These are phyloP conservation scores for Sporothrix variecibatus DNA, from an alignment of 2,329 filamentous ascomycete species.

Conservation along the genomic window DNA sequence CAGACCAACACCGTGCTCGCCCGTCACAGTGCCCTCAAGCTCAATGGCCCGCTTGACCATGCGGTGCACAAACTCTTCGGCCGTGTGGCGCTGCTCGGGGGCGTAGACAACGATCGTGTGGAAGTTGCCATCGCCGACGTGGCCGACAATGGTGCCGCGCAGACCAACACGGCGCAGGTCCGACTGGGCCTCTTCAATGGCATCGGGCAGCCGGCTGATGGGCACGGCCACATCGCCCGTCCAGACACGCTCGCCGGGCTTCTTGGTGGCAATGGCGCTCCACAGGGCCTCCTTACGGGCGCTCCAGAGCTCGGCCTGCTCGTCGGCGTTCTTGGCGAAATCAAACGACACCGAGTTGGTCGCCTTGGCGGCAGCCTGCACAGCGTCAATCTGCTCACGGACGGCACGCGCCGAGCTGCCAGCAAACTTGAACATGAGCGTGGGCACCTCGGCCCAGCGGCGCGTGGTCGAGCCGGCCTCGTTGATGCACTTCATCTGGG, in stretches of 20 bases:
- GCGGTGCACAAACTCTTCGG: slow-evolving; percentile 71
- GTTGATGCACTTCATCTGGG: slow-evolving; percentile 77
- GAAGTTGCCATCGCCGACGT: slow-evolving; percentile 71
- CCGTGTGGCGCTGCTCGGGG: slow-evolving; percentile 65
- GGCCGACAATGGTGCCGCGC: slow-evolving; percentile 70
- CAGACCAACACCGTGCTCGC: slow-evolving; percentile 80
- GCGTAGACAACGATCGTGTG: slow-evolving; percentile 63
- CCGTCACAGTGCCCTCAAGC: slow-evolving; percentile 82
- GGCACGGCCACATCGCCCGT: slow-evolving; percentile 86
- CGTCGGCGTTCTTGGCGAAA: slow-evolving; percentile 67
- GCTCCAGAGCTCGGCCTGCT: slow-evolving; percentile 78
- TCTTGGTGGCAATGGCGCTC: slow-evolving; percentile 71
- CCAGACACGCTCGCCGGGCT: slow-evolving; percentile 72
- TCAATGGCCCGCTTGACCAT: slow-evolving; percentile 87
- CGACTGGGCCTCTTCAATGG: slow-evolving; percentile 76
- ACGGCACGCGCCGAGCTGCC: slow-evolving; percentile 66
- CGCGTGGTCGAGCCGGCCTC: slow-evolving; percentile 65
- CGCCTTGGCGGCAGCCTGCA: slow-evolving; percentile 62
- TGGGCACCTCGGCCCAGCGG: slow-evolving; percentile 71
- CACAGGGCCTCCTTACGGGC: slow-evolving; percentile 83
- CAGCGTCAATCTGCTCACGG: slow-evolving; percentile 74
- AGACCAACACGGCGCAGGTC: slow-evolving; percentile 71
- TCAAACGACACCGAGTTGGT: slow-evolving; percentile 70
- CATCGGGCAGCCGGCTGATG: slow-evolving; percentile 69
- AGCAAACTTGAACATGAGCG: slow-evolving; percentile 82